Evolutionary conservation across 768 basidiomycete genomes (phyloP), one percentile per base, ranked within the genome.

Genomic region (Trametes elegans): DNA sequence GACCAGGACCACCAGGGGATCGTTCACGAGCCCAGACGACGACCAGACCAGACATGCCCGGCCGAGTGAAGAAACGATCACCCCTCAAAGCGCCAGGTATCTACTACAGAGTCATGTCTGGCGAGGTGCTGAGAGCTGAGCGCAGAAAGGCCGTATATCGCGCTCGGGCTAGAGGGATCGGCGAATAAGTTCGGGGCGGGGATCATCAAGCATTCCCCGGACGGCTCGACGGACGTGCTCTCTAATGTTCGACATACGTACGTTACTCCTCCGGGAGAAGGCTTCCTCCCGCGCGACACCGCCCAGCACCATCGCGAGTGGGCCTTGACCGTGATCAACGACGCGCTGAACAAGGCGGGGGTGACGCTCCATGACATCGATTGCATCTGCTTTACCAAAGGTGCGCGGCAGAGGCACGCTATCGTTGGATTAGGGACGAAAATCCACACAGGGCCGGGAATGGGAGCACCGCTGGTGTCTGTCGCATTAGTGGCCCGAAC

Each of bases 191-290:
- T 99, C 28, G 97, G 97, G 10, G 91, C 88, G 18, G 97, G 97
- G 9, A 77, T 98, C 44, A 91, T 98, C 71, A 82, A 82, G 62
- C 97, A 99, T 67, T 76, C 78, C 16, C 76, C 82, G 21, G 80
- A 92, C 68, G 86, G 87, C 21, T 81, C 84, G 28, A 82, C 87
- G 1, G 74, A 76, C 21, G 91, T 98, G 13, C 79, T 98, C 6
- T 90, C 93, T 21, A 99, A 99, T 64, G 78, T 98, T 59, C 82
- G 97, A 60, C 97, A 98, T 65, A 99, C 97, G n/a, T 98, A 98
- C 69, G 90, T 98, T 62, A 98, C 97, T 2, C 97, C 97, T 5
- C 93, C 96, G 3, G 97, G 97, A 2, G 93, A 98, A 74, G 97
- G 97, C 0, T 99, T 99, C 67, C 84, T 96, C 46, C 97, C 97